Conservation (phyloP, 768 basidiomycete species). For the Candolleomyces aberdarensis region DNA sequence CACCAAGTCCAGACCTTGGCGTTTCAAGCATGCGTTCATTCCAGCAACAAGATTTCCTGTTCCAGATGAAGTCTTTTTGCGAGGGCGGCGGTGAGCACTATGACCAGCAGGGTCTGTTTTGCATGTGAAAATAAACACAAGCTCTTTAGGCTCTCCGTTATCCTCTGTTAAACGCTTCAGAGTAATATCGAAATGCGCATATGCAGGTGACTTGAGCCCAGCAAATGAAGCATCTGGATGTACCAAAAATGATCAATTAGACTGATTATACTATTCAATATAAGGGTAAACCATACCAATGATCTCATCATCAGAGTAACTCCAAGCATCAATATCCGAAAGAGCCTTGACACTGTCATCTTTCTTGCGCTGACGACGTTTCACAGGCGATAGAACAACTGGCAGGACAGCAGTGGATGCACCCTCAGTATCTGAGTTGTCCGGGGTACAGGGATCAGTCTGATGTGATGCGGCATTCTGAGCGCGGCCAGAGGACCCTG, state of each 20-base stretch:
- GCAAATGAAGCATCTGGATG: conserved; percentile 8
- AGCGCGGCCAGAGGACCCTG: too few species aligned
- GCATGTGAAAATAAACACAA: conserved; percentile 20
- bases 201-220: conserved; percentile 10
- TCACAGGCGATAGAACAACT: conserved; percentile 12
- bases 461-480: too few species aligned
- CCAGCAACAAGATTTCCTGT: conserved; percentile 19
- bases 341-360: not conserved
- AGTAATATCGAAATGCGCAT: conserved; percentile 18
- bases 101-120: conserved; percentile 11
- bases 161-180: conserved; percentile 6
- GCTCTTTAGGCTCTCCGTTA: not conserved
- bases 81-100: conserved; percentile 3
- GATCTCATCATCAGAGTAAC: conserved; percentile 10
- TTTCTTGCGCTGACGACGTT: not conserved
- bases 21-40: conserved; percentile 8
- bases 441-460: too few species aligned
- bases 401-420: not conserved
- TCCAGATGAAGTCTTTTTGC: conserved; percentile 17
- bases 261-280: not conserved
- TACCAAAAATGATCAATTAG: not conserved
- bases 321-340: conserved; percentile 13
- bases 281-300: conserved; percentile 5
- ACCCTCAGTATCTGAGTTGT: too few species aligned
- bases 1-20: conserved; percentile 6